Evolutionary conservation across 164 flowering plant genomes (phyloP).

Genomic region (Piper longum): DNA sequence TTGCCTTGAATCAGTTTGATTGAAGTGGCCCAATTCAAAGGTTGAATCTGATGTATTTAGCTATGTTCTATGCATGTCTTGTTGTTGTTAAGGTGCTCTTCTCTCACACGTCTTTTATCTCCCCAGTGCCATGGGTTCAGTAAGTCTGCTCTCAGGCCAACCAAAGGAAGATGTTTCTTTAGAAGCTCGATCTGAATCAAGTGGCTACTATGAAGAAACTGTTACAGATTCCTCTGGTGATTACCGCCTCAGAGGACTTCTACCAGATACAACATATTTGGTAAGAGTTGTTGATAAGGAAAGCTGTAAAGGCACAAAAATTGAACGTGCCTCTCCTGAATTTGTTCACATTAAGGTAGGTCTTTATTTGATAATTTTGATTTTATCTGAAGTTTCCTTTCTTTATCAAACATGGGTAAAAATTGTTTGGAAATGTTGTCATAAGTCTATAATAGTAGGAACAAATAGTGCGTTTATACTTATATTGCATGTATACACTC

Average conservation of each 20-base stretch:
- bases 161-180: constrained; percentile 76
- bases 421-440: too few species aligned
- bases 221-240: constrained; percentile 66
- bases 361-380: not conserved
- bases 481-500: too few species aligned
- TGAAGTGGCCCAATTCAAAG: not conserved
- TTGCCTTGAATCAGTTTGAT: too few species aligned
- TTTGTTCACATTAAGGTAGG: constrained; percentile 52
- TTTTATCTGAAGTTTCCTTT: too few species aligned
- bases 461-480: too few species aligned
- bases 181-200: constrained; percentile 83
- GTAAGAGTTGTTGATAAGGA: constrained; percentile 59
- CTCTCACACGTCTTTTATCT: not conserved
- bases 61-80: not conserved
- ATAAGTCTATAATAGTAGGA: too few species aligned
- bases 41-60: not conserved
- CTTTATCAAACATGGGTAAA: too few species aligned
- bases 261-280: constrained; percentile 60
- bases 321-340: constrained; percentile 94
- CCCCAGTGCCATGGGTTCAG: constrained; percentile 73
- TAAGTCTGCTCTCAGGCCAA: constrained; percentile 76
- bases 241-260: constrained; percentile 83
- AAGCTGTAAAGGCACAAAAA: constrained; percentile 28
- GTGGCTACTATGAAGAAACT: constrained; percentile 88
- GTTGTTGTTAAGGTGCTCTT: not conserved